Evolutionary conservation across 257 asterid species (phyloP), one percentile per base, ranked within the genome.

Genomic region (Plantago major): DNA sequence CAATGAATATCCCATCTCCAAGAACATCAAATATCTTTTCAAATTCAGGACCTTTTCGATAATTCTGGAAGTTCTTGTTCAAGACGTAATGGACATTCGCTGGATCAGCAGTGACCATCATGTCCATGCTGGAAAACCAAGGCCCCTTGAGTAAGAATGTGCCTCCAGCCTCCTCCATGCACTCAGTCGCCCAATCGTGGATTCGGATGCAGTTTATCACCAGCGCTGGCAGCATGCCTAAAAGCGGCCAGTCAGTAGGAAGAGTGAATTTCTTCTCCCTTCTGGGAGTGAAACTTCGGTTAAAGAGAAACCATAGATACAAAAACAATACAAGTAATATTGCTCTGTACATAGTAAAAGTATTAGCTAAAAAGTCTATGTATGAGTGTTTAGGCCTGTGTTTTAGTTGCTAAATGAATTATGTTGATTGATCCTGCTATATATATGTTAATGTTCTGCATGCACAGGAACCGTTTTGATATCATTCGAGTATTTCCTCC

Each of bases 1-100:
- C 76, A 1, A 0, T 62, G 65, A 81, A 81, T 3, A 81, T 78
- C 11, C 82, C 84, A 13, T 78, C 74, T 10, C 81, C 81, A 0
- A 78, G 56, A 19, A 55, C 13, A 11, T 74, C 73, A 15, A 77
- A 77, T 2, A 74, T 71, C 75, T 72, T 46, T 73, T 60, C 64
- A 68, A 71, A 69, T 2, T 68, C 56, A 0, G 72, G 71, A 12
- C 81, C 84, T 66, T 62, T 78, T 14, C 9, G 66, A 44, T 60
- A 65, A 75, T 67, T 81, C 67, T 10, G 54, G 50, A 37, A 78
- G 55, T 75, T 73, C 48, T 62, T 67, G 60, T 72, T 75, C 47
- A 78, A 47, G 10, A 81, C 59, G 68, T 78, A 68, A 18, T 81
- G 77, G 15, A 73, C 45, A 51, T 79, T 73, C 1, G 71, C 71